Base-by-base conservation (phyloP, 1,284 basidiomycete species). In the Mycena sp. region DNA sequence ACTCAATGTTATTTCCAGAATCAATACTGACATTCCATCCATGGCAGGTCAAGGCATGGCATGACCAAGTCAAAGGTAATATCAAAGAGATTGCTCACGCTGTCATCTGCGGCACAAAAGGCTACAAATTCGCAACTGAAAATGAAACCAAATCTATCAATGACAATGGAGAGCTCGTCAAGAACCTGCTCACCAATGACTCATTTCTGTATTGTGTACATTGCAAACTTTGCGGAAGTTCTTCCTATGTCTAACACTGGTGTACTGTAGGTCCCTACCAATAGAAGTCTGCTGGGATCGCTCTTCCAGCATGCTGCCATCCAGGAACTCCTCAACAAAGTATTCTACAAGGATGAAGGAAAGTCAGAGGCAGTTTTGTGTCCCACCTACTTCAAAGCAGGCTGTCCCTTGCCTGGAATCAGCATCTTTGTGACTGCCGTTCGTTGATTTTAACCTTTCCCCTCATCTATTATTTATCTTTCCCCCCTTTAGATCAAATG, bases 11-110 rank as follows among this genome's bases (percentile, higher is more conserved):
- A 7, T 23, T 16, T 6, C 9, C 25, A 25, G 12, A 38, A 28
- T 46, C 6, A 4, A 12, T 21, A 19, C 45, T 48, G 28, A 30
- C 28, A 35, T 35, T 7, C 30, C 26, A n/a, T 16, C 9, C 32
- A 35, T 35, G 9, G 16, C 28, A 56, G 54, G 32, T 56, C 44
- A 56, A 48, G 29, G 23, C 21, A 1, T 32, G 54, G 5, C n/a
- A 11, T 7, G 30, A 56, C 25, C 54, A 56, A 35, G 54, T 56
- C 32, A 56, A 54, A 40, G 54, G 54, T 4, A 23, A 35, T 6
- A n/a, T 56, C 54, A 56, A 56, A 32, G 46, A 32, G 2, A 16
- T 29, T 2, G 11, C 43, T 4, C 44, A 32, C 17, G 54, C 44
- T 6, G 41, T 44, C 17, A 9, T 32, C 28, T 1, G 28, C n/a